Evolutionary conservation across 2,329 filamentous ascomycete species (phyloP), one percentile per base, ranked within the genome.

Genomic region (Alternaria gaisen): DNA sequence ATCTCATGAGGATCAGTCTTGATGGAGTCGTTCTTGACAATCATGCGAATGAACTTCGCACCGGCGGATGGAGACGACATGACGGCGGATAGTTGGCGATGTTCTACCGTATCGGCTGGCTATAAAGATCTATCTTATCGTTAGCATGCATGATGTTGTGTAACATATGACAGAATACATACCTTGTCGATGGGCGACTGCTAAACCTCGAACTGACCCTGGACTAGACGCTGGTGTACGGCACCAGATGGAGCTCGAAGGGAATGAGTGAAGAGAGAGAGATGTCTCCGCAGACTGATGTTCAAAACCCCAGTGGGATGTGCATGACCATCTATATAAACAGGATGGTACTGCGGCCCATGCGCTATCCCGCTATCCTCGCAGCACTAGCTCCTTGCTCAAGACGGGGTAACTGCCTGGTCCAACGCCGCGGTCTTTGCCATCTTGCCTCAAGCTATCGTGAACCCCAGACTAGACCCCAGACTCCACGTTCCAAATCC

Each of bases 21-120:
- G 86, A 92, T 91, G 44, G 90, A 87, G 75, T 92, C 88, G 81
- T 91, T 91, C 77, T 86, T 86, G 68, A 90, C 84, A 71, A 90
- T 81, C 68, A 79, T 80, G 68, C 82, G 82, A 57, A 90, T 82
- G 66, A 88, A 74, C 34, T 66, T 67, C 43, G 75, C 75, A 26
- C 75, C 75, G 34, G 61, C 43, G 44, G 70, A 63, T 32, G 58
- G 61, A 20, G 48, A 64, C 32, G 66, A 51, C 61, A 59, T 62
- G 61, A 54, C 63, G 38, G 16, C 30, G 20, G 34, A 26, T 52
- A 48, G 48, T 28, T 53, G 54, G 20, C 40, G 22, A 12, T 18
- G 16, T 20, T 40, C 20, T 26, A 56, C 41, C 26, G 32, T 34
- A n/a, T 38, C 16, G 36, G 28, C 11, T 24, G 20, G 34, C 5